Percentiles rank a stretch among this genome's conserved stretches.
Evolutionary conservation across 805 yeast genomes (phyloP).

Genomic region (Suhomyces xylopsoci): DNA sequence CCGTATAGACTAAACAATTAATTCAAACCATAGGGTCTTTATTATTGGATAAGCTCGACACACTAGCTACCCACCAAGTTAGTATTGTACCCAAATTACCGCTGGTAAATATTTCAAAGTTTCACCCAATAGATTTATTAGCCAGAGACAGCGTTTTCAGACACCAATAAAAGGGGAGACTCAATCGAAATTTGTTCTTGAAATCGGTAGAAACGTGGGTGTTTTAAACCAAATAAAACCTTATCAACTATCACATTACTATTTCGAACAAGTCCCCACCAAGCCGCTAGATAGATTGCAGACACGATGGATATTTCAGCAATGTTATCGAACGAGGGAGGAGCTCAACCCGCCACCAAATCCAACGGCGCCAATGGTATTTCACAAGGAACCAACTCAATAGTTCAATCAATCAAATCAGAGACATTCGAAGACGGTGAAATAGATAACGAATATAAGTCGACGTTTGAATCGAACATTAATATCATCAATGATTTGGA

Average conservation of each 20-base stretch:
- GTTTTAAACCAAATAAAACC: neutral
- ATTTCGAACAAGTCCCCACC: neutral
- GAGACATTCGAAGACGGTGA: neutral
- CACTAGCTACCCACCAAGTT: neutral
- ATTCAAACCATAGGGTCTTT: neutral
- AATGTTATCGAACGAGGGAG: conserved; percentile 29
- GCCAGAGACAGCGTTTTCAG: neutral
- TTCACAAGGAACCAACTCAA: neutral
- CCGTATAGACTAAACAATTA: neutral
- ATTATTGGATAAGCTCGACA: neutral
- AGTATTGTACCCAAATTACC: neutral
- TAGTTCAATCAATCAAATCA: neutral
- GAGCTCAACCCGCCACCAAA: conserved; percentile 6
- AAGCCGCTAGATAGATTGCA: neutral
- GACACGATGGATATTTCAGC: conserved; percentile 33
- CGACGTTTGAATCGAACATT: conserved; percentile 11
- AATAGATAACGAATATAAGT: conserved; percentile 9
- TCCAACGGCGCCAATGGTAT: conserved; percentile 5
- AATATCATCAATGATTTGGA: conserved; percentile 12
- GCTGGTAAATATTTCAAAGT: neutral
- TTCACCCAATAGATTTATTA: neutral
- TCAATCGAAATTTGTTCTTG: neutral
- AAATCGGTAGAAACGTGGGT: neutral
- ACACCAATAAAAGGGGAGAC: neutral
- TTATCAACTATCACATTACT: neutral